These are phyloP conservation scores for Blastocystis sp. DNA, from an alignment of 352 stramenopile genomes.

Conservation along the genomic window DNA sequence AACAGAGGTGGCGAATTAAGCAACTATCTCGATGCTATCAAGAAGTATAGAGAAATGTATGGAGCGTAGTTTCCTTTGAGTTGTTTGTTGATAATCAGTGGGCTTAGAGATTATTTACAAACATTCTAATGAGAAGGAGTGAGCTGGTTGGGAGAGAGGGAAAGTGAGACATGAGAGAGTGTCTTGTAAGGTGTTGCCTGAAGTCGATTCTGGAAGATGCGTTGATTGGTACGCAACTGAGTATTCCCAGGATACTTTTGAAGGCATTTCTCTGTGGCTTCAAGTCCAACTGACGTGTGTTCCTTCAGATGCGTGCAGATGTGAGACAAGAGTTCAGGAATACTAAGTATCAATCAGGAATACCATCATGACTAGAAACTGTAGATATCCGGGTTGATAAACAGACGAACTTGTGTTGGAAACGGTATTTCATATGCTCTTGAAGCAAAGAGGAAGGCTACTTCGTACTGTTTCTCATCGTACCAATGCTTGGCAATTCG, in stretches of 20 bases:
- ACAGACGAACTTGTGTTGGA: constrained; percentile 31
- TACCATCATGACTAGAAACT: not conserved
- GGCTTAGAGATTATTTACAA: constrained; percentile 22
- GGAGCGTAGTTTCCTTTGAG: constrained; percentile 31
- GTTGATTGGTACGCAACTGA: not conserved
- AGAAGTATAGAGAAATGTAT: constrained; percentile 68
- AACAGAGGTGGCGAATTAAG: constrained; percentile 69
- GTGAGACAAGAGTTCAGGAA: constrained; percentile 49
- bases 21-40: constrained; percentile 55
- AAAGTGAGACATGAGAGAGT: not conserved
- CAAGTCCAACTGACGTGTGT: not conserved
- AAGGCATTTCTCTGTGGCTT: constrained; percentile 27
- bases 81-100: not conserved
- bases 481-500: constrained; percentile 49
- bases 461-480: constrained; percentile 27
- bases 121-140: not conserved
- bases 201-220: constrained; percentile 49
- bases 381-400: constrained; percentile 52
- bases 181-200: not conserved
- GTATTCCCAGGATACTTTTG: not conserved
- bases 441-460: constrained; percentile 20
- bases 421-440: constrained; percentile 31
- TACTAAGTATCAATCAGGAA: not conserved
- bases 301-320: constrained; percentile 38
- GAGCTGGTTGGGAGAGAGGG: not conserved